A percentile compares a stretch with the other conserved stretches of the same genome.
These are phyloP conservation scores for Candida nanaspora DNA, from an alignment of 805 yeast species.

Conservation along the genomic window DNA sequence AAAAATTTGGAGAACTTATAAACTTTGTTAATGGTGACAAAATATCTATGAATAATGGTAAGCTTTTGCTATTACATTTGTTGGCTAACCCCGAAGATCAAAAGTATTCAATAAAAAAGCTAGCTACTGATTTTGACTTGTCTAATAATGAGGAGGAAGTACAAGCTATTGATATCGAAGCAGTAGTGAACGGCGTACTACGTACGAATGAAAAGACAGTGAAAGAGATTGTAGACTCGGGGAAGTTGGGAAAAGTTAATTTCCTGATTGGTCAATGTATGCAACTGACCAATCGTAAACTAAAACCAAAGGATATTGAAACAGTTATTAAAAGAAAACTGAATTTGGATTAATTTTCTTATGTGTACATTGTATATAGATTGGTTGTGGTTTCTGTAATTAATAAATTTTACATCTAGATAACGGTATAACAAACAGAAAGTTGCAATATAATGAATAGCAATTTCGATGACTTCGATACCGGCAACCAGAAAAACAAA, in stretches of 20 bases:
- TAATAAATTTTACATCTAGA: too few species aligned
- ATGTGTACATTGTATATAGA: too few species aligned
- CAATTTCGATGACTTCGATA: too few species aligned
- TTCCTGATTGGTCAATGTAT: slow-evolving; percentile 80
- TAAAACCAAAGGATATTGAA: slow-evolving; percentile 23
- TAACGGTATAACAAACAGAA: too few species aligned
- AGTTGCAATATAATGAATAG: too few species aligned
- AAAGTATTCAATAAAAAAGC: slow-evolving; percentile 23
- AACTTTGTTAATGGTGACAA: slow-evolving; percentile 34
- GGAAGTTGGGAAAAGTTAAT: slow-evolving; percentile 58
- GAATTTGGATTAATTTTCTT: neutral
- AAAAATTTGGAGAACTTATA: slow-evolving; percentile 49
- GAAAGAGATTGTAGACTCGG: slow-evolving; percentile 46
- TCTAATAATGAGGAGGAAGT: slow-evolving; percentile 25
- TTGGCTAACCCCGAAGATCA: slow-evolving; percentile 40
- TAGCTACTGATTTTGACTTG: slow-evolving; percentile 52
- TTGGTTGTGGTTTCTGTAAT: too few species aligned
- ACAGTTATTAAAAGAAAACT: slow-evolving; percentile 14
- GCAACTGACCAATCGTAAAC: slow-evolving; percentile 67
- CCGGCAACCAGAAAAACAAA: too few species aligned
- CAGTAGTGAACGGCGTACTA: slow-evolving; percentile 29
- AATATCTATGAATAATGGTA: slow-evolving; percentile 65
- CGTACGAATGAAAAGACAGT: slow-evolving; percentile 46
- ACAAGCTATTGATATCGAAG: slow-evolving; percentile 22
- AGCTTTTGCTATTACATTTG: slow-evolving; percentile 54